Evolutionary conservation across 129 eudicot genomes (phyloP), one percentile per base, ranked within the genome.

Genomic region (Pseudognaphalium luteoalbum): DNA sequence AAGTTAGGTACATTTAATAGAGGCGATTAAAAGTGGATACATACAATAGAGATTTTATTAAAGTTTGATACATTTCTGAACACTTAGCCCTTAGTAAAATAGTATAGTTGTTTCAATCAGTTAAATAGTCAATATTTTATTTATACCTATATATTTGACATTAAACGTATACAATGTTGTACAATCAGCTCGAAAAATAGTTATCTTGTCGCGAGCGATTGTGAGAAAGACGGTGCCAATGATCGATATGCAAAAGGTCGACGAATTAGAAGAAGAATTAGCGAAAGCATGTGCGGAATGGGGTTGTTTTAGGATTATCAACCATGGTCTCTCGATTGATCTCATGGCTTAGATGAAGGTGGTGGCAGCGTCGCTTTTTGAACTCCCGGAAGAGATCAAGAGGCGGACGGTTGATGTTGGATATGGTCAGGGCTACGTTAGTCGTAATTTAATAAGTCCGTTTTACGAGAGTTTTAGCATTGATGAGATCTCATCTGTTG

Each of bases 301-400:
- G 62, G 62, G 62, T 57, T 19, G 29, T 21, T 54, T 54, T 54
- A 5, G 60, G 60, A 54, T 54, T n/a, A 19, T 54, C 19, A 54
- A 54, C 7, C 60, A 54, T 54, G 60, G 9, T 54, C 21, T 54
- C 25, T 19, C 60, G 9, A 54, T 19, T 0, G 60, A 54, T 2
- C 60, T 54, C 60, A 54, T 54, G 60, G 60, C 60, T 5, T 25
- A 54, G 7, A 54, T 54, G 60, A 54, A 54, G 60, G 60, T 54
- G 60, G 60, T 54, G 9, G 60, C 19, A 16, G 25, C 25, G 0
- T 14, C 25, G n/a, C 21, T 54, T 19, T 54, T 54, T n/a, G 60
- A 54, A 16, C 60, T 54, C 22, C 60, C 25, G 7, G 21, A 6
- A n/a, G 60, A 54, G 60, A 54, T 54, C 60, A 54, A 17, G 60